phyloP scores from a whole-genome alignment of 2,329 filamentous ascomycete species.

The Diplodia scrobiculata region DNA sequence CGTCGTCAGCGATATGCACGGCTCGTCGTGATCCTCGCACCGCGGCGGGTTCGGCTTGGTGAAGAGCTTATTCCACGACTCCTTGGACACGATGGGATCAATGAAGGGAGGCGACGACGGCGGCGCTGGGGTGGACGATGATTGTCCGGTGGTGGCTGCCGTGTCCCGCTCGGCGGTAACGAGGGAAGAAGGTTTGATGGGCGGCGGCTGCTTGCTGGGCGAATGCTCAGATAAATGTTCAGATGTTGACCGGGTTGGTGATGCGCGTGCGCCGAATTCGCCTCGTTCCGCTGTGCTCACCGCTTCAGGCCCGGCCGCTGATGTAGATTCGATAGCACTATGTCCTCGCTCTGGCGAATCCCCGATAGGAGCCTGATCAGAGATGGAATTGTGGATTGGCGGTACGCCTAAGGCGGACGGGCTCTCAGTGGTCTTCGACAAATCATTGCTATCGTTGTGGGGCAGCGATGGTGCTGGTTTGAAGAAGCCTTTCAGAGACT shows the following conservation, averaged over 20 bases:
- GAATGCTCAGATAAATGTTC: background rate
- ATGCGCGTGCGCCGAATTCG: background rate
- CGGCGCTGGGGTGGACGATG: background rate
- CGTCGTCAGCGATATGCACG: slow-evolving; percentile 78
- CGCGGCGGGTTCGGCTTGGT: slow-evolving; percentile 71
- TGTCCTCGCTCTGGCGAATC: background rate
- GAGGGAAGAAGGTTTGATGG: background rate
- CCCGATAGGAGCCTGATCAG: background rate
- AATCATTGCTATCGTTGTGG: background rate
- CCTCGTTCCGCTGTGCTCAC: background rate
- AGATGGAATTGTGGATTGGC: background rate
- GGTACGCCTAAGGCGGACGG: slow-evolving; percentile 41
- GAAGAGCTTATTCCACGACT: slow-evolving; percentile 84
- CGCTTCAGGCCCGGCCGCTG: background rate
- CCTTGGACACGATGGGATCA: slow-evolving; percentile 72
- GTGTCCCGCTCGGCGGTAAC: background rate
- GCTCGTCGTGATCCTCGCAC: slow-evolving; percentile 82
- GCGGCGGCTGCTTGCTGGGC: background rate
- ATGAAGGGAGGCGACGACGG: slow-evolving; percentile 44
- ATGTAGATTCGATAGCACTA: background rate
- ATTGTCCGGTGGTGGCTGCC: background rate
- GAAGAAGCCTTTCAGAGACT: slow-evolving; percentile 29
- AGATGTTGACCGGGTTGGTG: background rate
- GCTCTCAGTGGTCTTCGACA: background rate
- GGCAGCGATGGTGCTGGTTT: slow-evolving; percentile 5